These are phyloP conservation scores for Cryptococcus floricola DNA, from an alignment of 1,284 basidiomycete species.

Conservation along the genomic window DNA sequence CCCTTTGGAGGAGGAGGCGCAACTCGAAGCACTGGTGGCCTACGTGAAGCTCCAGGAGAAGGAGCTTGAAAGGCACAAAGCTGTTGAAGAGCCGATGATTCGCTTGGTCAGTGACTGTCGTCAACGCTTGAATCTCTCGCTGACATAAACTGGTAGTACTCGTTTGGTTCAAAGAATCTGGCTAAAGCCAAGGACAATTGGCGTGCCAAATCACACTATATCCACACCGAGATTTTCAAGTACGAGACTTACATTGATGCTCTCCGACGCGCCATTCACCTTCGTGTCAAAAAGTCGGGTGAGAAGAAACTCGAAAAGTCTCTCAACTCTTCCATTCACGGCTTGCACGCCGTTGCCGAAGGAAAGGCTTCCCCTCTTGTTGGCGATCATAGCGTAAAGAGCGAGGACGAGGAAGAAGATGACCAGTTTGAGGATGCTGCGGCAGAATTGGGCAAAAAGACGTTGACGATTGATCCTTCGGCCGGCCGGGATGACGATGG, in stretches of 20 bases:
- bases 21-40: constrained; percentile 77
- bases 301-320: constrained; percentile 71
- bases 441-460: no score
- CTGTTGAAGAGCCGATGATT: constrained; percentile 76
- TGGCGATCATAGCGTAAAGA: neutral
- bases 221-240: constrained; percentile 88
- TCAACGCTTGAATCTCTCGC: neutral
- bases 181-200: constrained; percentile 81
- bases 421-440: neutral
- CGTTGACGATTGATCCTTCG: neutral
- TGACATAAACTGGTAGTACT: constrained; percentile 58
- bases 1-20: constrained; percentile 83
- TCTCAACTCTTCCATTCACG: constrained; percentile 23
- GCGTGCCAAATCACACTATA: constrained; percentile 83
- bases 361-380: neutral
- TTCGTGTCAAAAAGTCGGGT: constrained; percentile 77
- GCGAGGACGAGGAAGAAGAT: neutral
- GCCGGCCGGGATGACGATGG: neutral
- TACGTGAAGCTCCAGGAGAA: constrained; percentile 71
- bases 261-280: constrained; percentile 69
- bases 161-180: constrained; percentile 67
- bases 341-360: constrained; percentile 2
- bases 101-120: constrained; percentile 60
- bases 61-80: constrained; percentile 79
- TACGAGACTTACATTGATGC: constrained; percentile 94